phyloP scores from a whole-genome alignment of 345 rosid genomes.

The Dipteronia sinensis region DNA sequence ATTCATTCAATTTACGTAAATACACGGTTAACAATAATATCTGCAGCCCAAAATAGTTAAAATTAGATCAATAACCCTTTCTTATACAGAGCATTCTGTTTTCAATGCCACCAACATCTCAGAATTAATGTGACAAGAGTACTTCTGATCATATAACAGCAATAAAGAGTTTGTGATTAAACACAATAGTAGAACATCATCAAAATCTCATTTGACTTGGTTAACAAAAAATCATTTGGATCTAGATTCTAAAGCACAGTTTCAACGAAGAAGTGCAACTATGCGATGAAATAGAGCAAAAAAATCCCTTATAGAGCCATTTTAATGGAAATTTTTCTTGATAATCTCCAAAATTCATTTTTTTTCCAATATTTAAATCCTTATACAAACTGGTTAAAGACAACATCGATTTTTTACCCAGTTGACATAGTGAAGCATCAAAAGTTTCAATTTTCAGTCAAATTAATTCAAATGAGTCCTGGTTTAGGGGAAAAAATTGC shows the following conservation, averaged over 20 bases:
- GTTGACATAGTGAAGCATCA: not conserved
- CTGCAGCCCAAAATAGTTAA: too few relatives aligned
- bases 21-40: too few relatives aligned
- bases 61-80: too few relatives aligned
- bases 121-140: too few relatives aligned
- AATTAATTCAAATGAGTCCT: too few relatives aligned
- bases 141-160: too few relatives aligned
- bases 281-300: not conserved
- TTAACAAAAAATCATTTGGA: not conserved
- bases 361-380: not conserved
- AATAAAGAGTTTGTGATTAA: too few relatives aligned
- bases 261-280: not conserved
- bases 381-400: not conserved
- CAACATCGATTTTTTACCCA: not conserved
- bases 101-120: too few relatives aligned
- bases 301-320: not conserved
- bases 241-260: not conserved
- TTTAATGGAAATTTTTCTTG: not conserved
- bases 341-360: not conserved
- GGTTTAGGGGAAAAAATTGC: not conserved
- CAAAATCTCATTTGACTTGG: not conserved
- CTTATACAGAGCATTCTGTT: too few relatives aligned
- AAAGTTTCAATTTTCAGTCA: not conserved
- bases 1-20: too few relatives aligned
- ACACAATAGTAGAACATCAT: not conserved